Evolutionary conservation across 2,329 filamentous ascomycete genomes (phyloP).

Genomic region (Achaetomium macrosporum): DNA sequence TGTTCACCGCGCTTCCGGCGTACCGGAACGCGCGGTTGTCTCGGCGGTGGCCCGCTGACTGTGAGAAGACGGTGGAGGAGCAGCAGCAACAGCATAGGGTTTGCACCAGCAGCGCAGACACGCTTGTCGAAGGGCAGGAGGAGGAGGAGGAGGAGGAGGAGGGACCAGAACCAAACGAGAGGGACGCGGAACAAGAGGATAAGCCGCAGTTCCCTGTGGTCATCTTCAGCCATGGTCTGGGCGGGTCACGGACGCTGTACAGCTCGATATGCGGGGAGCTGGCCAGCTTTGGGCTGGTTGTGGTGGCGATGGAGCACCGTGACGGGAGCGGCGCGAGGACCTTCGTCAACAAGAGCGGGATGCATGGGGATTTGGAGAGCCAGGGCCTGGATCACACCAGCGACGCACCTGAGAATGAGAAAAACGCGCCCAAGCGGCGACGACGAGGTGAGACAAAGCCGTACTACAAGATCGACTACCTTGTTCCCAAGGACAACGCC

Average conservation of each 20-base stretch:
- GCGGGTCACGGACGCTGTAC: constrained; percentile 57
- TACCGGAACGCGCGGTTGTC: constrained; percentile 56
- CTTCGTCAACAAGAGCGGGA: constrained; percentile 48
- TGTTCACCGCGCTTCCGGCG: constrained; percentile 61
- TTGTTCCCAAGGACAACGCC: constrained; percentile 54
- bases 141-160: constrained; percentile 18
- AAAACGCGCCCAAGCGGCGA: background rate
- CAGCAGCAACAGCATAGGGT: background rate
- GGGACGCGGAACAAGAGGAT: constrained; percentile 9
- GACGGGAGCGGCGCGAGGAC: constrained; percentile 59
- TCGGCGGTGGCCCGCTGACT: constrained; percentile 41
- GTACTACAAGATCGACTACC: constrained; percentile 53
- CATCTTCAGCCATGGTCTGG: constrained; percentile 61
- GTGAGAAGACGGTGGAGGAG: background rate
- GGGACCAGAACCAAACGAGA: constrained; percentile 10
- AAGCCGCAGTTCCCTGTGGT: constrained; percentile 51
- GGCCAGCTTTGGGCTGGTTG: constrained; percentile 60
- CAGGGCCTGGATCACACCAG: constrained; percentile 24
- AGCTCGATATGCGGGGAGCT: constrained; percentile 60
- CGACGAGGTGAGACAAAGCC: constrained; percentile 28
- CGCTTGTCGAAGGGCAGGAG: constrained; percentile 20
- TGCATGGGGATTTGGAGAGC: constrained; percentile 14
- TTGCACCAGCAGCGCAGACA: background rate
- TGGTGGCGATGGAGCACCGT: constrained; percentile 59
- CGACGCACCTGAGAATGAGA: constrained; percentile 16